These are phyloP conservation scores for Sporothrix euskadiensis DNA, from an alignment of 2,329 filamentous ascomycete genomes.

Conservation along the genomic window DNA sequence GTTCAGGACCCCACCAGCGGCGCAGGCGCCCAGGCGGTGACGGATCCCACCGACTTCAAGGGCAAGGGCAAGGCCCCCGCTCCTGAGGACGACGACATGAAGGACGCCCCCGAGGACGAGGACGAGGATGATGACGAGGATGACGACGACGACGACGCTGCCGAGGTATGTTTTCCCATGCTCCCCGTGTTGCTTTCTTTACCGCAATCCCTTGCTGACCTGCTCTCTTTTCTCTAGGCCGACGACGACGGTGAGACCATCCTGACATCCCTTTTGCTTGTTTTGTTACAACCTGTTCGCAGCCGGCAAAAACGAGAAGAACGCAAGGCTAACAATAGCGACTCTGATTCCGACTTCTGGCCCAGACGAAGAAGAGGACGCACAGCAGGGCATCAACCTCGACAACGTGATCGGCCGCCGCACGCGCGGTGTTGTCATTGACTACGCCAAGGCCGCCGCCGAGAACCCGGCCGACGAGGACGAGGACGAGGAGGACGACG, in stretches of 20 bases:
- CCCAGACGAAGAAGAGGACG: conserved; percentile 70
- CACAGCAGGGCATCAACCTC: conserved; percentile 87
- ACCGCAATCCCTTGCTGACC: neutral
- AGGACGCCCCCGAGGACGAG: conserved; percentile 67
- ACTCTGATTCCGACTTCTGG: neutral
- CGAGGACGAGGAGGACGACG: conserved; percentile 77
- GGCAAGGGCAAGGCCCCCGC: conserved; percentile 82
- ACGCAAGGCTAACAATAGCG: neutral
- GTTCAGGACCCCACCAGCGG: conserved; percentile 48
- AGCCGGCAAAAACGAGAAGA: neutral
- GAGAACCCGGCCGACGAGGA: conserved; percentile 75
- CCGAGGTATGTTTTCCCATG: conserved; percentile 35
- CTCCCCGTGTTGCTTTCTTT: neutral
- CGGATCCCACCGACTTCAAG: conserved; percentile 44
- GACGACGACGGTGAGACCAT: conserved; percentile 42
- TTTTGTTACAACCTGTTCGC: neutral
- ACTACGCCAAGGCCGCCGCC: conserved; percentile 87
- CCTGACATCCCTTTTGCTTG: neutral
- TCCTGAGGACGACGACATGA: conserved; percentile 52
- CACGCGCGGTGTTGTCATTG: conserved; percentile 88
- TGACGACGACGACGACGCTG: conserved; percentile 48
- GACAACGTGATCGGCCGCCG: conserved; percentile 88
- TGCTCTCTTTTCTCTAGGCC: neutral
- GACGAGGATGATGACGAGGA: conserved; percentile 72
- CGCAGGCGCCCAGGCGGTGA: conserved; percentile 35